These are phyloP conservation scores for Phytophthora meadii DNA, from an alignment of 352 stramenopile species.

Conservation along the genomic window DNA sequence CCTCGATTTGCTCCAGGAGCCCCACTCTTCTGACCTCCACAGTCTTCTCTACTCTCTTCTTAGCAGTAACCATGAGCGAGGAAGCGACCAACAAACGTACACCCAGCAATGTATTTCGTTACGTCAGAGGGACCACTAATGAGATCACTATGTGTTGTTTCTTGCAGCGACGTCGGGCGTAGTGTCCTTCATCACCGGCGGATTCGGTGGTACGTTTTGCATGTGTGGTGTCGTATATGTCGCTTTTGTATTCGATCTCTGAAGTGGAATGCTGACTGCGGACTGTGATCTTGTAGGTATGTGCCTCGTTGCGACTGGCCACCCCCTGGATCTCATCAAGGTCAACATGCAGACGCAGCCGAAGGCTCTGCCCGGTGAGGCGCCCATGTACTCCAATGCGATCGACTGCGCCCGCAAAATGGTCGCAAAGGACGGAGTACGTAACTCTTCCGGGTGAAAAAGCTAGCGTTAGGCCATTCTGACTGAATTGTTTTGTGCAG, in stretches of 20 bases:
- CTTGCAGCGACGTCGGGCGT: slow-evolving; percentile 78
- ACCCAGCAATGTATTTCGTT: neutral
- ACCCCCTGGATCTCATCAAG: slow-evolving; percentile 97
- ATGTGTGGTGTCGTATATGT: neutral
- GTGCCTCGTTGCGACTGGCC: slow-evolving; percentile 93
- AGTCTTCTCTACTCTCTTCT: slow-evolving; percentile 1
- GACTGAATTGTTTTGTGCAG: slow-evolving; percentile 35
- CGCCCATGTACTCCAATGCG: slow-evolving; percentile 82
- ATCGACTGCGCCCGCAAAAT: slow-evolving; percentile 94
- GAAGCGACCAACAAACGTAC: slow-evolving; percentile 52
- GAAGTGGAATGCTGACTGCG: slow-evolving; percentile 5
- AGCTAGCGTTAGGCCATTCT: slow-evolving; percentile 1
- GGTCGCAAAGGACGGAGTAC: slow-evolving; percentile 92
- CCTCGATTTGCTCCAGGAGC: slow-evolving; percentile 20
- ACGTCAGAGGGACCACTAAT: neutral
- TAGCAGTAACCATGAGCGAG: slow-evolving; percentile 44
- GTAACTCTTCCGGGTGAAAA: slow-evolving; percentile 8
- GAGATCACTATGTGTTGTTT: neutral
- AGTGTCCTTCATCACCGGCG: slow-evolving; percentile 95
- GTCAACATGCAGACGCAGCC: slow-evolving; percentile 94
- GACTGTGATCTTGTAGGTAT: slow-evolving; percentile 53
- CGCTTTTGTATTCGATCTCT: slow-evolving; percentile 7
- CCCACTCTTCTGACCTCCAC: slow-evolving; percentile 14
- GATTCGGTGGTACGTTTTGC: slow-evolving; percentile 83
- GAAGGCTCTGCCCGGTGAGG: slow-evolving; percentile 66